Evolutionary conservation across 805 yeast species (phyloP).

Genomic region (Suhomyces sp.): DNA sequence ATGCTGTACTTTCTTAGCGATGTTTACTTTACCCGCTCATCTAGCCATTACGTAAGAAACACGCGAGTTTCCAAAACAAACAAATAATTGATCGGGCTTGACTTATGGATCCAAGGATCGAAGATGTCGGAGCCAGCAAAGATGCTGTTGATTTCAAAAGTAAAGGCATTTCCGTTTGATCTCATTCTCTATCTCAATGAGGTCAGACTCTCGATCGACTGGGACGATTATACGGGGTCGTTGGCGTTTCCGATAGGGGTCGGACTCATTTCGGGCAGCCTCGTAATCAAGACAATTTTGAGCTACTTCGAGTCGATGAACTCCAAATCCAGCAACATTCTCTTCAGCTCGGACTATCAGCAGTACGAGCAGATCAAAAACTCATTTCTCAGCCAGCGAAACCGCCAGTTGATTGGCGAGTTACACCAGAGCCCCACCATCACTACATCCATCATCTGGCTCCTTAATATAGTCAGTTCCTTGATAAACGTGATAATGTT

Average conservation of each 20-base stretch:
- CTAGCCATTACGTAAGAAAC: not conserved
- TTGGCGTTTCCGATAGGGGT: conserved; percentile 33
- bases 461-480: conserved; percentile 11
- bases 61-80: not conserved
- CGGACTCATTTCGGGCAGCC: conserved; percentile 15
- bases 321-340: conserved; percentile 26
- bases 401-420: conserved; percentile 1
- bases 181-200: conserved; percentile 35
- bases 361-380: conserved; percentile 30
- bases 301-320: conserved; percentile 25
- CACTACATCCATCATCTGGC: conserved; percentile 16
- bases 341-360: conserved; percentile 35
- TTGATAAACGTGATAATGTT: conserved; percentile 5
- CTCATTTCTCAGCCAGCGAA: conserved; percentile 5
- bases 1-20: not conserved
- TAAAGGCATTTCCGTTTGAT: conserved; percentile 35
- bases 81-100: not conserved
- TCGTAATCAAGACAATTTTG: conserved; percentile 21
- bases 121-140: conserved; percentile 4
- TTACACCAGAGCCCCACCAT: conserved; percentile 4
- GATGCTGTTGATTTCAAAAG: conserved; percentile 28
- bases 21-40: not conserved
- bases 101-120: not conserved
- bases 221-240: conserved; percentile 36
- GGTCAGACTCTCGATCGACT: conserved; percentile 35